Evolutionary conservation across 2,329 filamentous ascomycete species (phyloP), one percentile per base, ranked within the genome.

Genomic region (Aspergillus candidus): DNA sequence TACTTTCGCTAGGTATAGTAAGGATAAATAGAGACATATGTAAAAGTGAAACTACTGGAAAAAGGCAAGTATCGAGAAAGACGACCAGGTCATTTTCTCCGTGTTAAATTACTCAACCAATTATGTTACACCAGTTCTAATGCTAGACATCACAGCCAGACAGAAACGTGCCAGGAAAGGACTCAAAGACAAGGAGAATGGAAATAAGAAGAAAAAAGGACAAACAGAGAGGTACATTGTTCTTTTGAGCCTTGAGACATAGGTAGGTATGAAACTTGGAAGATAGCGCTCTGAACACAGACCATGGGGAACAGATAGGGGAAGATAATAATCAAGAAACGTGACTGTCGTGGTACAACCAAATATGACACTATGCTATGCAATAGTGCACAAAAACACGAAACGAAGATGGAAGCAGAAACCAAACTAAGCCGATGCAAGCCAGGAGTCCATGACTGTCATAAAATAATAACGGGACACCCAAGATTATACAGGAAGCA

Each of bases 91-190:
- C 32, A 39, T 30, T 30, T 38, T 39, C 37, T 29, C 32, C 37
- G 14, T 13, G 13, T 12, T 12, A 13, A 22, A 27, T 27, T 39
- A 11, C 32, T 39, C 37, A 30, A 36, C 43, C 47, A 43, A 49
- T 32, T 61, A 62, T 55, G 60, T 50, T 62, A 61, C 59, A 62
- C 52, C 48, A 56, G 48, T 52, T 60, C 58, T 59, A 62, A 57
- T 46, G 52, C 46, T 51, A 53, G 36, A 40, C 33, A 35, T 33
- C 15, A 41, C 29, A 40, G 36, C 32, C 32, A 40, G 27, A 37
- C 17, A 32, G 11, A 32, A 11, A n/a, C 36, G 17, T 22, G 38
- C 37, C 35, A 17, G 14, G n/a, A 27, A 5, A 18, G 18, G 18
- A 18, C 4, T 18, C 4, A 27, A 10, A 27, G 22, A 27, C 22